Evolutionary conservation across 164 flowering plant genomes (phyloP).

Genomic region (Chimonanthus praecox): DNA sequence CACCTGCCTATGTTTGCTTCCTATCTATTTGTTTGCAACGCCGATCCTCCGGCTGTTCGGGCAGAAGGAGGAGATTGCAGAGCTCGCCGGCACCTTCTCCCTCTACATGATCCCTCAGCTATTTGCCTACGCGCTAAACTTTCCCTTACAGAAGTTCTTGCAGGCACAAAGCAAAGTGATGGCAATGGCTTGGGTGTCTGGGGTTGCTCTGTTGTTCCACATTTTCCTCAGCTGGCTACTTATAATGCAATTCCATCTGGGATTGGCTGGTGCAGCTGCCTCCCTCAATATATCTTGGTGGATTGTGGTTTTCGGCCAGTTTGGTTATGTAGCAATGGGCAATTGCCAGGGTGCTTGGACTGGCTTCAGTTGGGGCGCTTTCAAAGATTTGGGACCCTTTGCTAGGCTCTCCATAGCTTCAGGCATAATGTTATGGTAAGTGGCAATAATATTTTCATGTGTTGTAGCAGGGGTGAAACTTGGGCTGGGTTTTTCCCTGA

Average conservation of each 20-base stretch:
- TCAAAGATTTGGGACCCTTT: conserved; percentile 63
- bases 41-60: conserved; percentile 60
- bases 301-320: conserved; percentile 55
- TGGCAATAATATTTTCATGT: conserved; percentile 9
- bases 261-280: conserved; percentile 54
- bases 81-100: conserved; percentile 58
- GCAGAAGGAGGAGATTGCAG: conserved; percentile 50
- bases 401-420: conserved; percentile 73
- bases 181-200: conserved; percentile 53
- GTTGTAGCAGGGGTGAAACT: too few species aligned
- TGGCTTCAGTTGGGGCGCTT: conserved; percentile 70
- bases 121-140: conserved; percentile 70
- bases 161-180: conserved; percentile 20
- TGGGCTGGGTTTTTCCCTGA: background rate
- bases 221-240: conserved; percentile 34
- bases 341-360: conserved; percentile 74
- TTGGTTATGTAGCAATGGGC: conserved; percentile 43
- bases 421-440: conserved; percentile 75
- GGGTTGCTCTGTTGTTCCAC: conserved; percentile 25
- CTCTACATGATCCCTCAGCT: conserved; percentile 67
- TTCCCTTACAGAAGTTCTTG: conserved; percentile 73
- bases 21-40: conserved; percentile 55
- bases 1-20: conserved; percentile 37
- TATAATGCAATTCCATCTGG: conserved; percentile 48
- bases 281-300: conserved; percentile 59